A percentile compares a stretch with the other conserved stretches of the same genome.
Conservation (phyloP, 768 basidiomycete species). For the Infundibulicybe gibba region DNA sequence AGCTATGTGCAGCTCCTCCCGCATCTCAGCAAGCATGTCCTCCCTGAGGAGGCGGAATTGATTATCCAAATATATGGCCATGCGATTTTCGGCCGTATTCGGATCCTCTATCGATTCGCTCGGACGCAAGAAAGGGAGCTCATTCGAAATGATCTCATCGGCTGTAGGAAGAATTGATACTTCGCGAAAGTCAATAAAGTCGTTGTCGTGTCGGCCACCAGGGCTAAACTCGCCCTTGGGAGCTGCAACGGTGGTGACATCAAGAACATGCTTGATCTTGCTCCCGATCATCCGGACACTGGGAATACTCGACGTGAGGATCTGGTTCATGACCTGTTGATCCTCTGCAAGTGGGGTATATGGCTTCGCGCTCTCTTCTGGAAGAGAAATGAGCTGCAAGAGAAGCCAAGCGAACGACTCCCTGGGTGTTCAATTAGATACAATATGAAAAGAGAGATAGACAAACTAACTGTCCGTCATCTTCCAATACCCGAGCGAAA, state of each 20-base stretch:
- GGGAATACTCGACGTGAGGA: conserved; percentile 21
- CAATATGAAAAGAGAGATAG: no score
- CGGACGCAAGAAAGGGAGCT: conserved; percentile 46
- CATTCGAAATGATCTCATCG: conserved; percentile 45
- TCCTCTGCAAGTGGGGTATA: conserved; percentile 30
- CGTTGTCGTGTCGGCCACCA: conserved; percentile 71
- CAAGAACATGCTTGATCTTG: conserved; percentile 22
- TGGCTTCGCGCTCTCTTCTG: conserved; percentile 13
- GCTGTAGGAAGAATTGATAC: conserved; percentile 65
- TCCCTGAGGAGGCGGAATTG: conserved; percentile 64
- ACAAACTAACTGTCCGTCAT: conserved; percentile 21
- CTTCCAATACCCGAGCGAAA: conserved; percentile 29
- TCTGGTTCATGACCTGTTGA: conserved; percentile 13
- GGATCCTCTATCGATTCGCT: conserved; percentile 41
- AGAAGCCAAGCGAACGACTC: conserved; percentile 31
- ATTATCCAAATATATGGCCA: conserved; percentile 55
- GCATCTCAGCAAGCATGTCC: conserved; percentile 56
- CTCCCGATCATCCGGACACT: conserved; percentile 16
- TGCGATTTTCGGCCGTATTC: conserved; percentile 27
- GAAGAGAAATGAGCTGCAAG: conserved; percentile 25
- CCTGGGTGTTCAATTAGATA: no score
- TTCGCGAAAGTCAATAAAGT: conserved; percentile 54
- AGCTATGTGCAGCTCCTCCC: conserved; percentile 48
- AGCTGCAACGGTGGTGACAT: conserved; percentile 17
- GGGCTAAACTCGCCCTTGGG: conserved; percentile 29